Evolutionary conservation across 805 yeast species (phyloP), one percentile per base, ranked within the genome.

Genomic region (Cyberlindnera sargentensis): DNA sequence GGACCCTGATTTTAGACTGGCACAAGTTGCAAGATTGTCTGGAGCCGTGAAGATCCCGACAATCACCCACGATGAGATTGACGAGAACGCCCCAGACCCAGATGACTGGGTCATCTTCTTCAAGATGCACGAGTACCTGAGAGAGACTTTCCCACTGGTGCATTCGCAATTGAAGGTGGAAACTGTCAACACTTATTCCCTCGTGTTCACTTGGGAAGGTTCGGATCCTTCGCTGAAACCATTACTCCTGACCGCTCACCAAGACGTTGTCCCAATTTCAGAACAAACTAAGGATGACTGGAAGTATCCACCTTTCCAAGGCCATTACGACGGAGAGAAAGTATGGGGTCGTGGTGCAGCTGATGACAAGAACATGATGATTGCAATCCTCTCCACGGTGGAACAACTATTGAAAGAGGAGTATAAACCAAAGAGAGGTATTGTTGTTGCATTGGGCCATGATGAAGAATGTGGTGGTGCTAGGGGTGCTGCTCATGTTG

Each of bases 191-290:
- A 68, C 76, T 4, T 74, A 75, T 47, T 88, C 85, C 1, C 63
- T 86, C 39, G 68, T 86, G 3, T 72, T 68, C 58, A 79, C 85
- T 24, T 76, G 86, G 76, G 56, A 69, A 45, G 93, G 95, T 3
- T 57, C 74, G 3, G 52, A 73, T 40, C 31, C 52, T 4, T 43
- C 57, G 4, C 63, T 80, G 48, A 80, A 82, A 56, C 95, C 95
- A 9, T 51, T 80, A 20, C 57, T 86, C 61, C 65, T 84, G 40
- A 75, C 82, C 52, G 90, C 90, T 1, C 95, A 86, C 57, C 83
- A 78, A 59, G 95, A 85, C 56, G 86, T 81, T 4, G 95, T 85
- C 20, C 95, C 95, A 1, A 82, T 84, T 6, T 84, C 78, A 50
- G 59, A 62, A 25, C 75, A 72, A 24, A 78, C 88, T 0, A 62